These are phyloP conservation scores for Begonia peltatifolia DNA, from an alignment of 306 rosid genomes.

Conservation along the genomic window DNA sequence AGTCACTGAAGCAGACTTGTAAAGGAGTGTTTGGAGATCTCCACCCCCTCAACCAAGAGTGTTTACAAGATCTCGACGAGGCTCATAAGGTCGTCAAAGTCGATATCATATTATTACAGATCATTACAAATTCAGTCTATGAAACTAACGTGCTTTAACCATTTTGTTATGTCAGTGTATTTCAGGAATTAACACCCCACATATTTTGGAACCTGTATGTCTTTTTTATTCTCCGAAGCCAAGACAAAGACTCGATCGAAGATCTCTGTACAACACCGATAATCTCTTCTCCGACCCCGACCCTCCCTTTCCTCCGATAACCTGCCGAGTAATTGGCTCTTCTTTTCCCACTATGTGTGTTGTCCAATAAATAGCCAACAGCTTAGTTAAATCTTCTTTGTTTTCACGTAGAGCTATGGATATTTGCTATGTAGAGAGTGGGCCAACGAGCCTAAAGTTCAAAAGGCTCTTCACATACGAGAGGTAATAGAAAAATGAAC, in stretches of 20 bases:
- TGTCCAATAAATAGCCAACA: no score
- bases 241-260: conserved; percentile 1
- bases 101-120: not conserved
- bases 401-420: conserved; percentile 3
- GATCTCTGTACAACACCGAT: conserved; percentile 15
- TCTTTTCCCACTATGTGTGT: no score
- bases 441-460: conserved; percentile 47
- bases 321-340: no score
- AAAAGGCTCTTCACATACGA: conserved; percentile 27
- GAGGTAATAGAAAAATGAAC: conserved; percentile 21
- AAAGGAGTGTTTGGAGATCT: conserved; percentile 20
- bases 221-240: conserved; percentile 3
- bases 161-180: conserved; percentile 13
- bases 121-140: not conserved
- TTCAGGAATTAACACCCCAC: conserved; percentile 9
- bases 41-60: conserved; percentile 20
- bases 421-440: conserved; percentile 25
- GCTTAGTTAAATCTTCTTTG: not conserved
- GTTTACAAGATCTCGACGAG: conserved; percentile 16
- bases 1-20: conserved; percentile 28
- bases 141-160: no score
- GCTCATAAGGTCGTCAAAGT: conserved; percentile 9
- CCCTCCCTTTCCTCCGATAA: no score
- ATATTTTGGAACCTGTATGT: conserved; percentile 33
- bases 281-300: conserved; percentile 2